These are phyloP conservation scores for Fraxinus cuspidata DNA, from an alignment of 257 asterid species.

Conservation along the genomic window DNA sequence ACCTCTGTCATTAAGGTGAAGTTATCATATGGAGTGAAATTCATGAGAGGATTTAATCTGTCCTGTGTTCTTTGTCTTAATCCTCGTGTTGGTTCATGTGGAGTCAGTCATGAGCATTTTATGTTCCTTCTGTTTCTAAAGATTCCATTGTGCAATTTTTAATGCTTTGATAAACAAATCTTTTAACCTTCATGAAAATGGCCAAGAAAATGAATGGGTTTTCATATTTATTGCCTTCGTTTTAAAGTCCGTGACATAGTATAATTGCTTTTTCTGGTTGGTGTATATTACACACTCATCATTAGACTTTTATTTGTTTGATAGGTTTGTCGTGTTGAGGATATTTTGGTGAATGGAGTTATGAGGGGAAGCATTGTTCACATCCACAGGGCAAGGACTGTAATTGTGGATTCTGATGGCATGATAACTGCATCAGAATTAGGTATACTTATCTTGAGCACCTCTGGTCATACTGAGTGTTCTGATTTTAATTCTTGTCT, in stretches of 20 bases:
- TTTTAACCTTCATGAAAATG: constrained; percentile 25
- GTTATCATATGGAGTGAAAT: constrained; percentile 6
- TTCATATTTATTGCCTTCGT: neutral
- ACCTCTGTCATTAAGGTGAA: neutral
- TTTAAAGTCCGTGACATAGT: constrained; percentile 4
- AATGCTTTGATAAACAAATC: neutral
- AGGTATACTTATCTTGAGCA: constrained; percentile 45
- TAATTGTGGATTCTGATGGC: constrained; percentile 75
- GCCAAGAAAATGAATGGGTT: constrained; percentile 12
- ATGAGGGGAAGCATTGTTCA: constrained; percentile 90
- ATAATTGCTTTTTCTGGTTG: constrained; percentile 14
- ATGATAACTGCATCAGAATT: constrained; percentile 85
- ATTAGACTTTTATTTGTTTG: constrained; percentile 27
- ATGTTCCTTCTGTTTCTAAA: constrained; percentile 13
- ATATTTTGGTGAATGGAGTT: constrained; percentile 74
- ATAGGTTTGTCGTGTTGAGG: constrained; percentile 96
- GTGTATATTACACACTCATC: constrained; percentile 1
- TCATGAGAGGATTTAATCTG: neutral
- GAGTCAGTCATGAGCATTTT: neutral
- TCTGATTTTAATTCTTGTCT: constrained; percentile 23
- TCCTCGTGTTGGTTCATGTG: constrained; percentile 1
- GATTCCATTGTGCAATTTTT: constrained; percentile 8
- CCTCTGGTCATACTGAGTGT: constrained; percentile 7
- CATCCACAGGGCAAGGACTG: constrained; percentile 88
- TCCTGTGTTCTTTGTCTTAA: constrained; percentile 16